Conservation (phyloP, 2,329 filamentous ascomycete species). For the Byssochlamys sp. region DNA sequence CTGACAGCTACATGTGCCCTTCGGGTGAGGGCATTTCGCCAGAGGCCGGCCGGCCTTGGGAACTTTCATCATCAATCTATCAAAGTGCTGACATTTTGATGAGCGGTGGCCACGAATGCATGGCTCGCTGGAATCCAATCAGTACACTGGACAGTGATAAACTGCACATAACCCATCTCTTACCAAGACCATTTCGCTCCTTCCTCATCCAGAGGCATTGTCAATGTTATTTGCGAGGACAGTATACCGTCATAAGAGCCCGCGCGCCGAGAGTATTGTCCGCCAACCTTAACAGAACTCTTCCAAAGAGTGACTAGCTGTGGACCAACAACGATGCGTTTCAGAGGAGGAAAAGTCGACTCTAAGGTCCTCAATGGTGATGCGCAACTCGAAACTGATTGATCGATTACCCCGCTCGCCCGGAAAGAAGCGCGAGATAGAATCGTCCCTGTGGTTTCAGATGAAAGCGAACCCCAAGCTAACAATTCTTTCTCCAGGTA, state of each 20-base stretch:
- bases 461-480: neutral
- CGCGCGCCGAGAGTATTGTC: neutral
- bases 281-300: neutral
- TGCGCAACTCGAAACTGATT: neutral
- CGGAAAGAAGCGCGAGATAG: neutral
- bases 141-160: slow-evolving; percentile 1
- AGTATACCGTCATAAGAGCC: neutral
- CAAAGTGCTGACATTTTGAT: slow-evolving; percentile 41
- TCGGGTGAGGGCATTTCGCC: slow-evolving; percentile 39
- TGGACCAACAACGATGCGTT: neutral
- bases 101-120: slow-evolving; percentile 41
- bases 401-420: neutral
- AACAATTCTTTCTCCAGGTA: neutral
- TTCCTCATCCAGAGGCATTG: slow-evolving; percentile 37
- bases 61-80: slow-evolving; percentile 42
- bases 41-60: slow-evolving; percentile 40
- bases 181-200: slow-evolving; percentile 40
- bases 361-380: neutral
- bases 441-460: neutral
- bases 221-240: slow-evolving; percentile 2
- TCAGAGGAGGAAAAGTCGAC: neutral
- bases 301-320: neutral
- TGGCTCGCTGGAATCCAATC: slow-evolving; percentile 30
- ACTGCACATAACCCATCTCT: slow-evolving; percentile 3
- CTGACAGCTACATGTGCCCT: slow-evolving; percentile 33